Evolutionary conservation across 768 basidiomycete species (phyloP).

Genomic region (Terana coerulea): DNA sequence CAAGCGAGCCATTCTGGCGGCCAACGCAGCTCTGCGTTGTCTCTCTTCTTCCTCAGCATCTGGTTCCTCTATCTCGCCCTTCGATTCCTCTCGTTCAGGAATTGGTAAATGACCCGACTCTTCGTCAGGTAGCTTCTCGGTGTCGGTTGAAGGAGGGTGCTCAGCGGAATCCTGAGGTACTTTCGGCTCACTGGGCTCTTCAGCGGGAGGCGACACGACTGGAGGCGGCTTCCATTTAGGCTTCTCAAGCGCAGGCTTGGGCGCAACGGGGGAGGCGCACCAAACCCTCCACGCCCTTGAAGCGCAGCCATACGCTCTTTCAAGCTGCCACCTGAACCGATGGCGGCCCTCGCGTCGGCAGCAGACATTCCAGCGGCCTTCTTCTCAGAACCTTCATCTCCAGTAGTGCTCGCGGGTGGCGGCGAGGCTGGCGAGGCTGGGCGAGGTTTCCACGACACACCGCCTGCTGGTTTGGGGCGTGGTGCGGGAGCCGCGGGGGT

Average conservation of each 20-base stretch:
- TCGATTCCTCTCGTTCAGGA: constrained; percentile 27
- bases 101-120: no score
- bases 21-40: constrained; percentile 80
- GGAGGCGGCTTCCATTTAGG: constrained; percentile 88
- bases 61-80: constrained; percentile 18
- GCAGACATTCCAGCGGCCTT: constrained; percentile 60
- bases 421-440: constrained; percentile 43
- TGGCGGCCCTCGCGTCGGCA: constrained; percentile 84
- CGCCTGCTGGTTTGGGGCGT: constrained; percentile 60
- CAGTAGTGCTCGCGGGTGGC: constrained; percentile 21
- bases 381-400: constrained; percentile 18
- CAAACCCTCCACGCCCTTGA: constrained; percentile 80
- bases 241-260: constrained; percentile 60
- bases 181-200: no score
- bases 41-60: constrained; percentile 71
- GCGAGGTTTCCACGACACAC: constrained; percentile 71
- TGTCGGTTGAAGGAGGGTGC: no score
- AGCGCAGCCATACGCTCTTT: constrained; percentile 96
- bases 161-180: no score
- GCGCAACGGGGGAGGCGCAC: constrained; percentile 39
- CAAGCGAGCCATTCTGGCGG: constrained; percentile 89
- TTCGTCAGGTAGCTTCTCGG: no score
- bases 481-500: constrained; percentile 35
- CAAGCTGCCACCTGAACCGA: constrained; percentile 73
- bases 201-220: constrained; percentile 40